Evolutionary conservation across 2,329 filamentous ascomycete species (phyloP).

Genomic region (Botrytis aclada): DNA sequence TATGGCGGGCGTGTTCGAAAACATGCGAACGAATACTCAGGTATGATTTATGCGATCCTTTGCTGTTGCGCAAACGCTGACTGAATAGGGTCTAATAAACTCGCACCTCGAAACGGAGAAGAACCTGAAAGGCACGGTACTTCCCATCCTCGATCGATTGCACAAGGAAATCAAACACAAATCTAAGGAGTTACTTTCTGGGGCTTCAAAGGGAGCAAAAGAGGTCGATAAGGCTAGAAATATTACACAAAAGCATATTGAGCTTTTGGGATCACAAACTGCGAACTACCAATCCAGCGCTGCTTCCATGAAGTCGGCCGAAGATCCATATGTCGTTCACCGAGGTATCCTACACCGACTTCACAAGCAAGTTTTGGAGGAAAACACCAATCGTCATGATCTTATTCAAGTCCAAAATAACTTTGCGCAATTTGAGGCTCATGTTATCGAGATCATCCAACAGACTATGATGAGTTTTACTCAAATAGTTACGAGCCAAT

Average conservation of each 20-base stretch:
- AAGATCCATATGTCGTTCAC: constrained; percentile 87
- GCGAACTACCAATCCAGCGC: constrained; percentile 75
- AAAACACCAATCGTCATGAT: constrained; percentile 95
- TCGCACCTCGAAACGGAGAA: constrained; percentile 89
- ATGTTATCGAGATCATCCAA: constrained; percentile 80
- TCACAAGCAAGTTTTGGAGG: constrained; percentile 86
- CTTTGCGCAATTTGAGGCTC: constrained; percentile 82
- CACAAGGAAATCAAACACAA: constrained; percentile 98
- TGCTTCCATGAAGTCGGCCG: constrained; percentile 64
- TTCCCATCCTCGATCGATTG: constrained; percentile 84
- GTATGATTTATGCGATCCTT: constrained; percentile 40
- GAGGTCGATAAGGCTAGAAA: constrained; percentile 86
- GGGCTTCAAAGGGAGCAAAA: constrained; percentile 81
- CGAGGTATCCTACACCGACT: constrained; percentile 80
- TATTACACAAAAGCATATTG: constrained; percentile 90
- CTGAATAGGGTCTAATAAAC: constrained; percentile 70
- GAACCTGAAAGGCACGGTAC: constrained; percentile 78
- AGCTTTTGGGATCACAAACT: constrained; percentile 83
- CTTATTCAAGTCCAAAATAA: constrained; percentile 87
- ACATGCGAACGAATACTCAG: constrained; percentile 86
- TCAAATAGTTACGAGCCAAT: constrained; percentile 74
- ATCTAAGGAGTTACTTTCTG: constrained; percentile 79
- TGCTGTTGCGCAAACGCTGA: constrained; percentile 13
- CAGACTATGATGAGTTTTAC: constrained; percentile 79
- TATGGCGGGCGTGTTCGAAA: constrained; percentile 87